A percentile compares a stretch with the other conserved stretches of the same genome.
These are phyloP conservation scores for Vitis hybrid DNA, from an alignment of 177 flowering plant genomes.

Conservation along the genomic window DNA sequence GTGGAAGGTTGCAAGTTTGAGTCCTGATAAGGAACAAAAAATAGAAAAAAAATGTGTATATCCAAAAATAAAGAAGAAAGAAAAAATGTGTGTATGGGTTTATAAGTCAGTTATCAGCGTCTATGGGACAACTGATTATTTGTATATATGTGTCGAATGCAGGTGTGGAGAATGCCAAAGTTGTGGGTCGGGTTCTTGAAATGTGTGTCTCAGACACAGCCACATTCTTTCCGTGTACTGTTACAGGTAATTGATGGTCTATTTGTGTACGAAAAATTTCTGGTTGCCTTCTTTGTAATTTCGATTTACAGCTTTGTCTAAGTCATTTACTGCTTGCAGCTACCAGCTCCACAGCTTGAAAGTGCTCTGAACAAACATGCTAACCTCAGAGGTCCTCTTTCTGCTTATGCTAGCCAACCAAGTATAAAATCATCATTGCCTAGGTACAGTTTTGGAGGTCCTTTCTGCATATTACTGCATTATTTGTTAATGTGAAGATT, in stretches of 20 bases:
- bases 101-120: not conserved
- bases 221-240: slow-evolving; percentile 86
- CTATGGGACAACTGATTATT: not conserved
- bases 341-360: slow-evolving; percentile 94
- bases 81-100: too few species aligned
- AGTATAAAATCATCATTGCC: slow-evolving; percentile 57
- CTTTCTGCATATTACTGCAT: too few species aligned
- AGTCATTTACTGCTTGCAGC: slow-evolving; percentile 51
- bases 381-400: slow-evolving; percentile 69
- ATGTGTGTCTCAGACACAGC: slow-evolving; percentile 95
- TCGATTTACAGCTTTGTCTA: not conserved
- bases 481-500: not conserved
- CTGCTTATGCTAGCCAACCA: slow-evolving; percentile 73
- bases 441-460: slow-evolving; percentile 42
- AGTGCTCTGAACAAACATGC: slow-evolving; percentile 68
- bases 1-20: too few species aligned
- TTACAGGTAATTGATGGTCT: slow-evolving; percentile 54
- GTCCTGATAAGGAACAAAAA: too few species aligned
- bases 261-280: not conserved
- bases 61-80: not conserved
- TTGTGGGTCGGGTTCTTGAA: slow-evolving; percentile 97
- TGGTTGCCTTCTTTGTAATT: not conserved
- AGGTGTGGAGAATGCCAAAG: slow-evolving; percentile 99
- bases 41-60: too few species aligned
- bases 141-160: slow-evolving; percentile 9